phyloP scores from a whole-genome alignment of 805 yeast genomes.

The baker's yeast (Saccharomyces cerevisiae) region DNA sequence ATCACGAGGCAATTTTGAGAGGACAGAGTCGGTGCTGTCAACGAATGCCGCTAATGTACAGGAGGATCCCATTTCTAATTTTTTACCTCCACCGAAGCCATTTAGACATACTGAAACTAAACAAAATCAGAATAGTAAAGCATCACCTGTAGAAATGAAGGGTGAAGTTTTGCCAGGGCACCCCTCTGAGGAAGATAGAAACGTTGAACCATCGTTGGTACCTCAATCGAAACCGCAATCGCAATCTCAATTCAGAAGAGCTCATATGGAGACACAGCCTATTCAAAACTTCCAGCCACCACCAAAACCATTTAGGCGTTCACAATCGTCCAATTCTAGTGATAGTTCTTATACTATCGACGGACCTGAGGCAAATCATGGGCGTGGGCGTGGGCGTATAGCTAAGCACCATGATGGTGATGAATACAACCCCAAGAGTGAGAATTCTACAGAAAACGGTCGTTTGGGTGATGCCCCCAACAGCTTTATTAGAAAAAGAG shows the following conservation, averaged over 20 bases:
- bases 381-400: background rate
- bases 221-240: background rate
- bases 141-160: background rate
- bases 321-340: background rate
- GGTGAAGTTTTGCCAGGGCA: background rate
- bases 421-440: background rate
- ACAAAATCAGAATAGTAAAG: background rate
- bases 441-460: background rate
- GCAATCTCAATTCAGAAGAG: background rate
- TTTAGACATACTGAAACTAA: background rate
- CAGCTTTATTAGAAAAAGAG: background rate
- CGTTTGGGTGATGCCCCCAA: background rate
- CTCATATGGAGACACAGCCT: background rate
- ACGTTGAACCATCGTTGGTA: background rate
- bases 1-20: background rate
- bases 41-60: background rate
- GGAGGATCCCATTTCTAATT: conserved; percentile 7
- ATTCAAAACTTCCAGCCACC: conserved; percentile 25
- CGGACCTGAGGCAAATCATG: background rate
- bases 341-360: background rate
- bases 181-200: background rate
- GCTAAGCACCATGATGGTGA: background rate
- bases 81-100: conserved; percentile 30
- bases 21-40: background rate
- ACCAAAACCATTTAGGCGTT: conserved; percentile 23